Percentiles rank a stretch among this genome's conserved stretches.
Conservation (phyloP, 2,329 filamentous ascomycete genomes). For the Didymellaceae sp. region DNA sequence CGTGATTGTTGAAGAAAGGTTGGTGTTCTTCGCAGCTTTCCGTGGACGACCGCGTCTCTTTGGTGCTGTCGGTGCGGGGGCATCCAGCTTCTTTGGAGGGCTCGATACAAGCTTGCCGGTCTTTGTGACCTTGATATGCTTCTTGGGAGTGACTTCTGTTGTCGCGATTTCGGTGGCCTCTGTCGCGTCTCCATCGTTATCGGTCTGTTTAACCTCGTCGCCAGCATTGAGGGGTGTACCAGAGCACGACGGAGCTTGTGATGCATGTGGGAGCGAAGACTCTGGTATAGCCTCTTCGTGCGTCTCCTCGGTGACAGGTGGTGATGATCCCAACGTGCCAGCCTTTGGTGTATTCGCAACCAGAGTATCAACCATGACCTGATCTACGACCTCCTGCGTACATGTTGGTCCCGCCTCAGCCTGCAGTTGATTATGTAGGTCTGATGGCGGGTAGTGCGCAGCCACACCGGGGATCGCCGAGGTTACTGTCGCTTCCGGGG, state of each 20-base stretch:
- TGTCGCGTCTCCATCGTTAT: neutral
- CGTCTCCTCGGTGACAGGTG: neutral
- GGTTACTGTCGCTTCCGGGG: slow-evolving; percentile 21
- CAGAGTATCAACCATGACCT: slow-evolving; percentile 5
- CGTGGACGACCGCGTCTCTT: slow-evolving; percentile 14
- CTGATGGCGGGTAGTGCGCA: slow-evolving; percentile 4
- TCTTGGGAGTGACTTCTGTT: slow-evolving; percentile 34
- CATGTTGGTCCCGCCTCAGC: slow-evolving; percentile 22
- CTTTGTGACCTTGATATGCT: slow-evolving; percentile 51
- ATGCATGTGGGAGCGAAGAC: slow-evolving; percentile 6
- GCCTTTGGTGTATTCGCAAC: slow-evolving; percentile 2
- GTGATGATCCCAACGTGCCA: neutral
- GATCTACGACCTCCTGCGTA: slow-evolving; percentile 11
- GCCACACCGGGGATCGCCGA: neutral
- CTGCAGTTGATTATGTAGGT: slow-evolving; percentile 42
- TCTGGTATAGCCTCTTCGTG: neutral
- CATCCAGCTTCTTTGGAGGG: slow-evolving; percentile 40
- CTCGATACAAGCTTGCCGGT: slow-evolving; percentile 56
- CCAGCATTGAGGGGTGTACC: slow-evolving; percentile 2
- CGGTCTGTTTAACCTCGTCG: neutral
- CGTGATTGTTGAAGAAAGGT: slow-evolving; percentile 54
- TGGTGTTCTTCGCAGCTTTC: slow-evolving; percentile 25
- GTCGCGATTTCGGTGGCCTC: neutral
- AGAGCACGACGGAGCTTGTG: neutral
- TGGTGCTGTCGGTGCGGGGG: slow-evolving; percentile 55